A percentile compares a stretch with the other conserved stretches of the same genome.
These are phyloP conservation scores for Aspergillus sp. DNA, from an alignment of 2,329 filamentous ascomycete species.

Conservation along the genomic window DNA sequence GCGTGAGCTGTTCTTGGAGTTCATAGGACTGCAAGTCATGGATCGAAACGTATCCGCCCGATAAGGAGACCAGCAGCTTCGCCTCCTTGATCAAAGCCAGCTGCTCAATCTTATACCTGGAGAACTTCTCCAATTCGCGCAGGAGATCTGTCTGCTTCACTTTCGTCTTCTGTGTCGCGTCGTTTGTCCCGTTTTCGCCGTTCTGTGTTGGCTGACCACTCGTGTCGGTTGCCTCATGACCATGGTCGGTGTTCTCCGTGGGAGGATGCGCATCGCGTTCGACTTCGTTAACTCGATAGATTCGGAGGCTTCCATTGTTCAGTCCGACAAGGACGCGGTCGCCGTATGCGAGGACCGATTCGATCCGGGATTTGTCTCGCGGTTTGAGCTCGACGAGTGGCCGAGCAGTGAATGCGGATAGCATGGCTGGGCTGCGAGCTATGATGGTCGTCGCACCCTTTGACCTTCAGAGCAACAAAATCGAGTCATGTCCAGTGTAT, in stretches of 20 bases:
- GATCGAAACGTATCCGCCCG: slow-evolving; percentile 84
- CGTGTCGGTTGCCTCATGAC: not conserved
- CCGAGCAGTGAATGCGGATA: slow-evolving; percentile 95
- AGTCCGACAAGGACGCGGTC: slow-evolving; percentile 90
- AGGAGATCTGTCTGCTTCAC: slow-evolving; percentile 74
- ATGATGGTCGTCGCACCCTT: slow-evolving; percentile 18
- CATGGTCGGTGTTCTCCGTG: slow-evolving; percentile 19
- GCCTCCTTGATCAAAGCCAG: slow-evolving; percentile 95
- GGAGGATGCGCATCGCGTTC: slow-evolving; percentile 36
- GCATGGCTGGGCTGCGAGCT: slow-evolving; percentile 58
- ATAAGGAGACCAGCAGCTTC: slow-evolving; percentile 84
- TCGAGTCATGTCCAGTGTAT: slow-evolving; percentile 20
- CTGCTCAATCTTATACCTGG: slow-evolving; percentile 84
- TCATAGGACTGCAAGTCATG: slow-evolving; percentile 86
- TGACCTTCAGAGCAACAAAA: slow-evolving; percentile 13
- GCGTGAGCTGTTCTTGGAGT: slow-evolving; percentile 73
- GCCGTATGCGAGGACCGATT: slow-evolving; percentile 89
- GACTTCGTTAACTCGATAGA: slow-evolving; percentile 84
- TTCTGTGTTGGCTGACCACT: slow-evolving; percentile 18
- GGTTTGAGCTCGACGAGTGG: slow-evolving; percentile 95
- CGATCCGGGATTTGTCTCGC: slow-evolving; percentile 95
- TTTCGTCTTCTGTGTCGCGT: slow-evolving; percentile 18
- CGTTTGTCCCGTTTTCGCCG: slow-evolving; percentile 1
- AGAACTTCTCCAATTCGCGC: slow-evolving; percentile 92
- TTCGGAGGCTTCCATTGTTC: slow-evolving; percentile 81